Evolutionary conservation across 768 basidiomycete species (phyloP).

Genomic region (Cystobasidium ongulense): DNA sequence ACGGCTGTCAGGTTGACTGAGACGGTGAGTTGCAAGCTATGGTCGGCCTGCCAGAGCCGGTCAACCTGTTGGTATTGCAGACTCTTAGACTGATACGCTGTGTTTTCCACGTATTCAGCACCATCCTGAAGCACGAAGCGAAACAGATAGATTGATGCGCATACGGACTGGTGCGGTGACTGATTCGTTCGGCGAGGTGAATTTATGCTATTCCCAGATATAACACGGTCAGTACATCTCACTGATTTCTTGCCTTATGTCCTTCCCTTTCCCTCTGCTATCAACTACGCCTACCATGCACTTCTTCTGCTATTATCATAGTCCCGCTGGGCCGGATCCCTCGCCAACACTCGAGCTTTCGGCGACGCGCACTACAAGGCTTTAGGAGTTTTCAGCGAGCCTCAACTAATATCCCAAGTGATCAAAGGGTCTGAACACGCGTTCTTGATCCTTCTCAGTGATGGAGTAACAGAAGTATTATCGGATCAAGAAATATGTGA

Average conservation of each 20-base stretch:
- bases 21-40: slow-evolving; percentile 44
- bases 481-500: slow-evolving; percentile 94
- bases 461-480: slow-evolving; percentile 81
- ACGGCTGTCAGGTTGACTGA: slow-evolving; percentile 79
- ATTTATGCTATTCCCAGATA: background rate
- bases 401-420: slow-evolving; percentile 32
- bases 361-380: slow-evolving; percentile 42
- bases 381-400: slow-evolving; percentile 41
- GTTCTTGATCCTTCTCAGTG: slow-evolving; percentile 79
- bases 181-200: slow-evolving; percentile 33
- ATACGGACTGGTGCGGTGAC: slow-evolving; percentile 78
- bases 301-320: background rate
- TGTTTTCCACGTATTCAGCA: slow-evolving; percentile 48
- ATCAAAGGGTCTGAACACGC: slow-evolving; percentile 68
- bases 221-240: background rate
- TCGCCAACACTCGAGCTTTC: slow-evolving; percentile 50
- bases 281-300: no score
- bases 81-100: no score
- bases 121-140: slow-evolving; percentile 83
- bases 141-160: slow-evolving; percentile 71
- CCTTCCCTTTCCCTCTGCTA: background rate
- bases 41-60: background rate
- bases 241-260: background rate
- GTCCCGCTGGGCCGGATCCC: slow-evolving; percentile 25
- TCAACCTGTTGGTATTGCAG: no score